Base-by-base conservation (phyloP, 2,329 filamentous ascomycete genomes). In the Microascus cirrosus region DNA sequence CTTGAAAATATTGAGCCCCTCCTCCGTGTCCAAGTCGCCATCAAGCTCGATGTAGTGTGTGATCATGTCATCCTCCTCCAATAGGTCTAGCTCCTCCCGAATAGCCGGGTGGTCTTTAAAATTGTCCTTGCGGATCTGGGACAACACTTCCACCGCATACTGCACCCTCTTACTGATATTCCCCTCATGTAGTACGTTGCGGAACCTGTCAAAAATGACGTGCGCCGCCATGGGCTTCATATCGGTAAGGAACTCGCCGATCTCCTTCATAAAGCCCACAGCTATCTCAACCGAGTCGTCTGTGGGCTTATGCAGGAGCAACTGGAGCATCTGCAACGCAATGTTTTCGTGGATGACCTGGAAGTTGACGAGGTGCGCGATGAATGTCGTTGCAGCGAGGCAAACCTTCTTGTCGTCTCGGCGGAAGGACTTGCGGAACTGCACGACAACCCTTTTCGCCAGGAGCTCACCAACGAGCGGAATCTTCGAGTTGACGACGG, bases 261-360 rank as follows among this genome's bases (percentile, higher is more conserved):
- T 90, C 70, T 97, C 94, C 64, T 90, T 85, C 68, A 89, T 96
- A 66, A 99, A 81, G 2, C 89, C 90, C 28, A 99, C 93, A 0
- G 94, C 94, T 69, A 99, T 96, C 76, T 99, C 94, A 32, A 97
- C 94, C 61, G 91, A 94, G 71, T 99, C 94, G 63, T 99, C 93
- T 0, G 94, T 96, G 22, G 94, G 94, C 71, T 96, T 96, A 72
- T 96, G 87, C 55, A 99, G 80, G 42, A 99, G 79, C n/a, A 96
- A 78, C 18, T 97, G 79, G 32, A 99, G 76, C 55, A 97, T 95
- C 74, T 99, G 90, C 2, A 92, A 93, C 2, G 90, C 90, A 55
- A 97, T 74, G 77, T 95, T 91, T 73, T 97, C 94, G 69, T 96
- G 89, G 22, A 90, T 89, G 6, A 99, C 93, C 72, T 97, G 93